Percentiles rank a stretch among this genome's conserved stretches.
Conservation (phyloP, 768 basidiomycete genomes). For the Exsudoporus frostii region DNA sequence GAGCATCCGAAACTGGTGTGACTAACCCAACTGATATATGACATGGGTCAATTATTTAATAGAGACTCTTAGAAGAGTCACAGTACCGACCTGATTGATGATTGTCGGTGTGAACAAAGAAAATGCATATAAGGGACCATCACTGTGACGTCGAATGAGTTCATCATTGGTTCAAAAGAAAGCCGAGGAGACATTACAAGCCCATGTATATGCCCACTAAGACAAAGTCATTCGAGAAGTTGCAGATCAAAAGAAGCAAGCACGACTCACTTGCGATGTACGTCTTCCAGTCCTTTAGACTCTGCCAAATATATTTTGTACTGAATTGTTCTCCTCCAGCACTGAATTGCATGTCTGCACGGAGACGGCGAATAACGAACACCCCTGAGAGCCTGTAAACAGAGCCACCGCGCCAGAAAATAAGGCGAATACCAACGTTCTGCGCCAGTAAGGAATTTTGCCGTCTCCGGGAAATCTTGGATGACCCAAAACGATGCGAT, state of each 20-base stretch:
- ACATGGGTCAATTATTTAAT: background rate
- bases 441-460: slow-evolving; percentile 61
- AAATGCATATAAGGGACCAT: slow-evolving; percentile 52
- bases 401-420: background rate
- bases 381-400: slow-evolving; percentile 38
- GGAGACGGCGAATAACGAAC: slow-evolving; percentile 62
- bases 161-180: background rate
- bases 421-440: slow-evolving; percentile 46
- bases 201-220: slow-evolving; percentile 72
- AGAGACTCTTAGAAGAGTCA: background rate
- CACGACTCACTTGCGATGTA: slow-evolving; percentile 58
- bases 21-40: slow-evolving; percentile 20
- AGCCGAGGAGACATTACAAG: slow-evolving; percentile 42
- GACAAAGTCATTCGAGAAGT: background rate
- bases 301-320: slow-evolving; percentile 54
- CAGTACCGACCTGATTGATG: slow-evolving; percentile 46
- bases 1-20: background rate
- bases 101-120: slow-evolving; percentile 49
- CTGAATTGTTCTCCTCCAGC: slow-evolving; percentile 58
- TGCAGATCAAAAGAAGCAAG: slow-evolving; percentile 1
- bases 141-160: slow-evolving; percentile 28
- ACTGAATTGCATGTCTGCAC: slow-evolving; percentile 62
- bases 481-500: slow-evolving; percentile 68
- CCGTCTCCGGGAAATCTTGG: slow-evolving; percentile 74
- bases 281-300: slow-evolving; percentile 69